Evolutionary conservation across 169 alveolate species (phyloP), one percentile per base, ranked within the genome.

Genomic region (Cyclospora cayetanensis): DNA sequence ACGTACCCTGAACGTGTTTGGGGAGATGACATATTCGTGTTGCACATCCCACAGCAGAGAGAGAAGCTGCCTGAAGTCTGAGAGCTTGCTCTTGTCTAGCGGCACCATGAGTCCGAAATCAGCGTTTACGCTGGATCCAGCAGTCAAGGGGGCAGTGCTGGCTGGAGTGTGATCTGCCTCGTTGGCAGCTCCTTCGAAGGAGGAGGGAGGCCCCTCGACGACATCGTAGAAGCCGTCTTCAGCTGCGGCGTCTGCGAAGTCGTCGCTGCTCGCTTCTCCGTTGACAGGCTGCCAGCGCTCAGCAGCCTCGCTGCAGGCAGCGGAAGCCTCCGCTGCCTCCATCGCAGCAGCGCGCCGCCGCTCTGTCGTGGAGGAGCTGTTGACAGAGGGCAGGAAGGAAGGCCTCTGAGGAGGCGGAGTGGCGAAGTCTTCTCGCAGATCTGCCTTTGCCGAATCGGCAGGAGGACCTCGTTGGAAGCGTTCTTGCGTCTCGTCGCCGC

Each of bases 1-100:
- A 2, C 90, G 5, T 43, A 80, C 90, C 15, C 25, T 25, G 20
- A 80, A 60, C n/a, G 43, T 29, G 90, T 41, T 27, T 20, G 90
- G 90, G 41, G 53, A 39, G n/a, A 82, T 1, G n/a, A 82, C 55
- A 39, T 82, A 82, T 43, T 82, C 90, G 90, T 82, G 90, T 1
- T 15, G 60, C 1, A 82, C 34, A n/a, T 82, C 77, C 90, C 90
- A 82, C 29, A 82, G 76, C 39, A 39, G 4, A 7, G 41, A 9
- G 31, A 82, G 5, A 43, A 82, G 52, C 46, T 37, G 63, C 2
- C 39, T 68, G 41, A 82, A 52, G 9, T 39, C 66, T 2, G 15
- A 22, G 43, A 46, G 35, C 66, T 42, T 39, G 43, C 3, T 66
- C 7, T 31, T 27, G 27, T 41, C 46, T n/a, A 76, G 86, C 25